These are phyloP conservation scores for Chrysoporthe puriensis DNA, from an alignment of 2,329 filamentous ascomycete species.

Conservation along the genomic window DNA sequence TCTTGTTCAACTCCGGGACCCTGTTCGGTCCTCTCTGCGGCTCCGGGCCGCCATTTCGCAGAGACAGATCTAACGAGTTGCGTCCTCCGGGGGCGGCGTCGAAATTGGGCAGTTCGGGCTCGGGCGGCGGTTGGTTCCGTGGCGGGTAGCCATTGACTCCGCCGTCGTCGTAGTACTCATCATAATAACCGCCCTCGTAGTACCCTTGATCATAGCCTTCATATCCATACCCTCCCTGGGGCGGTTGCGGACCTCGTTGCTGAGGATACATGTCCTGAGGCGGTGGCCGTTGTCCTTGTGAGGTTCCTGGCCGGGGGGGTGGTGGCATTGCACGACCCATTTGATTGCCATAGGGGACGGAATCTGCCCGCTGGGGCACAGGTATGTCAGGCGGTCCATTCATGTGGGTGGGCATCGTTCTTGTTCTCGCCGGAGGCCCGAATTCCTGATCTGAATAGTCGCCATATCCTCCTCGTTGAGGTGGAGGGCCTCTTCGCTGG, in stretches of 20 bases:
- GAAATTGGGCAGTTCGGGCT: slow-evolving; percentile 47
- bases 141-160: slow-evolving; percentile 37
- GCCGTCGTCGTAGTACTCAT: slow-evolving; percentile 54
- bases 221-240: slow-evolving; percentile 33
- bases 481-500: slow-evolving; percentile 40
- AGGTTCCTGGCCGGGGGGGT: slow-evolving; percentile 58
- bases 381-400: slow-evolving; percentile 41
- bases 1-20: slow-evolving; percentile 58
- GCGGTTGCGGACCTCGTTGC: slow-evolving; percentile 45
- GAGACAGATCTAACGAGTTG: slow-evolving; percentile 53
- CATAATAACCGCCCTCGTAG: slow-evolving; percentile 48
- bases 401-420: slow-evolving; percentile 62
- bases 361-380: slow-evolving; percentile 46
- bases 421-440: slow-evolving; percentile 59
- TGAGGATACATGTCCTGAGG: slow-evolving; percentile 57
- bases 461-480: slow-evolving; percentile 39
- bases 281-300: slow-evolving; percentile 54
- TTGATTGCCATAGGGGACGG: slow-evolving; percentile 51
- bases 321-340: slow-evolving; percentile 48
- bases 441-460: slow-evolving; percentile 48
- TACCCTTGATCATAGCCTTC: slow-evolving; percentile 40
- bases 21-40: slow-evolving; percentile 55
- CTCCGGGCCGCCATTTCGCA: slow-evolving; percentile 43
- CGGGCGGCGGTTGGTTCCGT: slow-evolving; percentile 34
- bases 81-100: slow-evolving; percentile 44